phyloP scores from a whole-genome alignment of 768 basidiomycete species.

The Chiua virens region DNA sequence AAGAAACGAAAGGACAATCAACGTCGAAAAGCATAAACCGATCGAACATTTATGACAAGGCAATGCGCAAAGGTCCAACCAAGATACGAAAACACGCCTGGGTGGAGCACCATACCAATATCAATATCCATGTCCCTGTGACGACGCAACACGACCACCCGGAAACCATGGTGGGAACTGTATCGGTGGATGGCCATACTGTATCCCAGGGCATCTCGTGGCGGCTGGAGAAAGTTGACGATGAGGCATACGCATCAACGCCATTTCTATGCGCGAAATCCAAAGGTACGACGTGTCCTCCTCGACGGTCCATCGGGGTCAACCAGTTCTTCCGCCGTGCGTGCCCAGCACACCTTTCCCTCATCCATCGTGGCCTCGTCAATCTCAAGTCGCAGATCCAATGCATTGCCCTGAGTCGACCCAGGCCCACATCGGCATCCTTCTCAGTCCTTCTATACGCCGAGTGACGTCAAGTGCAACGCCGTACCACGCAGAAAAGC shows the following conservation, averaged over 20 bases:
- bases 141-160: slow-evolving; percentile 2
- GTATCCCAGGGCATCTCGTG: too few relatives aligned
- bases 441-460: not conserved
- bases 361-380: slow-evolving; percentile 24
- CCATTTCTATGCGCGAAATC: too few relatives aligned
- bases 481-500: slow-evolving; percentile 31
- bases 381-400: slow-evolving; percentile 11
- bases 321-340: too few relatives aligned
- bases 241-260: too few relatives aligned
- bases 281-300: too few relatives aligned
- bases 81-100: not conserved
- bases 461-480: slow-evolving; percentile 13
- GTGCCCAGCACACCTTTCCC: slow-evolving; percentile 18
- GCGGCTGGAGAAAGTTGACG: too few relatives aligned
- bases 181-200: too few relatives aligned
- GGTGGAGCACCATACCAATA: slow-evolving; percentile 16
- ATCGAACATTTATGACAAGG: not conserved
- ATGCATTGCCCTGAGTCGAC: too few relatives aligned
- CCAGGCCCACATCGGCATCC: not conserved
- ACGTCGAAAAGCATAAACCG: slow-evolving; percentile 1
- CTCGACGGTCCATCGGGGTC: too few relatives aligned
- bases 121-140: slow-evolving; percentile 22
- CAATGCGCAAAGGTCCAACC: not conserved
- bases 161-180: slow-evolving; percentile 19
- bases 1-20: not conserved